These are phyloP conservation scores for Lactifluus echinatus DNA, from an alignment of 768 basidiomycete species.

Conservation along the genomic window DNA sequence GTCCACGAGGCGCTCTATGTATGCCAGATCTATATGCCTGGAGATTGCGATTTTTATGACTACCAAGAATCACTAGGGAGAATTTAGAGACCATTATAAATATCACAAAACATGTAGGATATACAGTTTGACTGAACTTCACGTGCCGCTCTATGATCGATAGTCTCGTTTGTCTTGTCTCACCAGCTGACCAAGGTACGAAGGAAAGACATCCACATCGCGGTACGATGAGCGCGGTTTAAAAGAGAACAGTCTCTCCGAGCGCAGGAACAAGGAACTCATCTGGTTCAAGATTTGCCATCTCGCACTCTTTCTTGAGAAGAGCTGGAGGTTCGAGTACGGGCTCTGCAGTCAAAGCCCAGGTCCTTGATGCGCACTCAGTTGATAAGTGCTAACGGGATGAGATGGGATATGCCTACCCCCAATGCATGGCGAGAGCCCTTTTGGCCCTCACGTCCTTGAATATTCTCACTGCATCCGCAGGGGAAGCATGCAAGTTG, in stretches of 20 bases:
- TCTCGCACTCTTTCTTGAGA: slow-evolving; percentile 44
- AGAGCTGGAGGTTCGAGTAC: slow-evolving; percentile 51
- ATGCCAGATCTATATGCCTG: no score
- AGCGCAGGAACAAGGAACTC: slow-evolving; percentile 50
- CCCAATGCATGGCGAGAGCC: slow-evolving; percentile 68
- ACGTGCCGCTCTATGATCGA: no score
- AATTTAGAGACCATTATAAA: no score
- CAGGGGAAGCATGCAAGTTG: slow-evolving; percentile 55
- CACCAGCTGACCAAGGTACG: background rate
- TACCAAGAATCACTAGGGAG: no score
- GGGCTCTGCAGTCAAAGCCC: slow-evolving; percentile 46
- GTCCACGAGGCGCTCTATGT: no score
- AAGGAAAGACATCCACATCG: background rate
- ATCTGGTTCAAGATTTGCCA: slow-evolving; percentile 42
- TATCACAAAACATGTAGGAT: no score
- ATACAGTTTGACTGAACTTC: no score
- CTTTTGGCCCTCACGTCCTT: slow-evolving; percentile 50
- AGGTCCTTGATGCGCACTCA: slow-evolving; percentile 32
- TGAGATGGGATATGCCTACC: slow-evolving; percentile 30
- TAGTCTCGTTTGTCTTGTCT: background rate
- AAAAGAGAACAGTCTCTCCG: slow-evolving; percentile 43
- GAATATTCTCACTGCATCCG: slow-evolving; percentile 61
- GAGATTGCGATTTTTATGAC: no score
- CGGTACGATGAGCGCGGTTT: background rate
- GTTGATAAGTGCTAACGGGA: background rate